Conservation (phyloP, 768 basidiomycete genomes). For the Lepiota venenata region DNA sequence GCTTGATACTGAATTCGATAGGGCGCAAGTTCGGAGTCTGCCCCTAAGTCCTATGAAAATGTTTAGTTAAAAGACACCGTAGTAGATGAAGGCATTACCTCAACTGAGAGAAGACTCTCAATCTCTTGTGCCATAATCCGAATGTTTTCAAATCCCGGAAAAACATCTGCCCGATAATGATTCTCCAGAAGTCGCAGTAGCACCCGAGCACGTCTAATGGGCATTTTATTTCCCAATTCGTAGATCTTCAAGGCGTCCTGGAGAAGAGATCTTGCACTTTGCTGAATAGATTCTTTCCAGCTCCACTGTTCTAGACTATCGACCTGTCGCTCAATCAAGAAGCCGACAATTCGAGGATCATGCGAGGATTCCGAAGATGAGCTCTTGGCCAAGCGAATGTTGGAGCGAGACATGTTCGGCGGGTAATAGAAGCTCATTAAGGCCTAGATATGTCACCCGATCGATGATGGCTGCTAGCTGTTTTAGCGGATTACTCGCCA, state of each 20-base stretch:
- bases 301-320: conserved; percentile 47
- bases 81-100: conserved; percentile 30
- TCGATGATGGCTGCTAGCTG: conserved; percentile 64
- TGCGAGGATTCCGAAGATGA: conserved; percentile 2
- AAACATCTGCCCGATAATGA: conserved; percentile 31
- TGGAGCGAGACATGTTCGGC: conserved; percentile 47
- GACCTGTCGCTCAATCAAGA: conserved; percentile 61
- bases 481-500: conserved; percentile 35
- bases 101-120: conserved; percentile 32
- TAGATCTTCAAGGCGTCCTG: conserved; percentile 52
- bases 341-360: conserved; percentile 36
- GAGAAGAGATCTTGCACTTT: conserved; percentile 39
- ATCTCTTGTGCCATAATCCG: conserved; percentile 39
- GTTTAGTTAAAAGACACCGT: neutral
- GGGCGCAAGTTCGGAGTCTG: conserved; percentile 29
- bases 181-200: conserved; percentile 54
- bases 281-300: conserved; percentile 55
- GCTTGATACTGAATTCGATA: conserved; percentile 48
- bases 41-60: conserved; percentile 26
- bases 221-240: conserved; percentile 34
- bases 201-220: conserved; percentile 57
- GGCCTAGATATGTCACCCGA: conserved; percentile 60
- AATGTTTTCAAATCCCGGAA: conserved; percentile 28
- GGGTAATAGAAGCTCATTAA: conserved; percentile 61
- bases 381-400: conserved; percentile 10